Evolutionary conservation across 768 basidiomycete species (phyloP), one percentile per base, ranked within the genome.

Genomic region (Kondoa malvinella): DNA sequence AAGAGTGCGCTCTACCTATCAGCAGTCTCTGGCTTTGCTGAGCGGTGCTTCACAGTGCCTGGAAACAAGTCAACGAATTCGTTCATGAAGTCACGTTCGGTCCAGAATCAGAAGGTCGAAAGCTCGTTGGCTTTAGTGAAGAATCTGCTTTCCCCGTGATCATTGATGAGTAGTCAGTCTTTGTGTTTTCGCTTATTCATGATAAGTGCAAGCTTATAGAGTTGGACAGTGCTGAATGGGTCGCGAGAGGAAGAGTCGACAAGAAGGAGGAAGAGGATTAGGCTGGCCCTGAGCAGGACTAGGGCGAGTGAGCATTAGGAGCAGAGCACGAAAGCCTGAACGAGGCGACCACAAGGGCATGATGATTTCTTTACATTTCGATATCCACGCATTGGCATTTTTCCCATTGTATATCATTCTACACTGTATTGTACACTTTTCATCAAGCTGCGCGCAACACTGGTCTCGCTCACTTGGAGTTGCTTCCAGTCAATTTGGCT

Each of bases 111-210:
- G 14, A 63, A 63, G 61, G 16, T 30, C 2, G 32, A 30, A 3
- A 14, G 14, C 61, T 63, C 21, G 40, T 50, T 50, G 40, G 33
- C 27, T 63, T 33, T 12, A 21, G n/a, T 27, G 29, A 63, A 34
- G 61, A 63, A 27, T 30, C 61, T 27, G 27, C 61, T 17, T 63
- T 27, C 29, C 61, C 61, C n/a, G 16, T 33, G 3, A 63, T 63
- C n/a, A 31, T 63, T 63, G 61, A 63, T n/a, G 61, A 63, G 15
- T 63, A 63, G 61, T 63, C n/a, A 63, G 61, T 63, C 25, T 25
- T 14, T 14, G 50, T 25, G 14, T 25, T 14, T 4, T 12, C 30
- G 58, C 14, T 25, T 25, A 8, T 29, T 25, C 25, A 59, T 31
- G 8, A 8, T 25, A 59, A 59, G 25, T 59, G 4, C 14, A 14